These are phyloP conservation scores for Taphrina wiesneri DNA, from an alignment of 1,139 yeast genomes.

Conservation along the genomic window DNA sequence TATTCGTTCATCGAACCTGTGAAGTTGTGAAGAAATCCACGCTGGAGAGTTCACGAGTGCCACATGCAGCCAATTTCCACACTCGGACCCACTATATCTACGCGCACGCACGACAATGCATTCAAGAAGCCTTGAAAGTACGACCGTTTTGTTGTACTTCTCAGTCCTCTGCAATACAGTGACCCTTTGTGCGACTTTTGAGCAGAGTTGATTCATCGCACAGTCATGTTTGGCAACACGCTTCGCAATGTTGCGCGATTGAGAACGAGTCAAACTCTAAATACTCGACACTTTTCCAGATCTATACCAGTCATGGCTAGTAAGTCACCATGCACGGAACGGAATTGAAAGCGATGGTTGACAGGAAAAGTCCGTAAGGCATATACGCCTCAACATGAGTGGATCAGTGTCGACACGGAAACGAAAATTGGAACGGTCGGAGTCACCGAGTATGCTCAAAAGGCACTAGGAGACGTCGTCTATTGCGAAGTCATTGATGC, in stretches of 20 bases:
- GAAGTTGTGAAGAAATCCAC: too few relatives aligned
- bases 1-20: too few relatives aligned
- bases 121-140: too few relatives aligned
- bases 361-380: conserved; percentile 21
- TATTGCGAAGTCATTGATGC: conserved; percentile 85
- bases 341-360: neutral
- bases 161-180: too few relatives aligned
- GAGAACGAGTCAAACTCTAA: neutral
- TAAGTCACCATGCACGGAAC: neutral
- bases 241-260: neutral
- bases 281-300: neutral
- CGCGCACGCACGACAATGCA: neutral
- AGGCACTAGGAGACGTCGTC: conserved; percentile 97
- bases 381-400: conserved; percentile 80
- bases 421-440: conserved; percentile 65
- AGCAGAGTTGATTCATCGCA: too few relatives aligned
- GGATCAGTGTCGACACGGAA: conserved; percentile 85
- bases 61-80: neutral
- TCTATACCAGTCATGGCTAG: neutral
- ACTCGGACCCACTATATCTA: neutral
- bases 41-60: neutral
- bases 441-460: conserved; percentile 91
- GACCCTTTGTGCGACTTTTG: neutral
- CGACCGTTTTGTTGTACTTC: too few relatives aligned
- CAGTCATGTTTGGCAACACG: neutral